Evolutionary conservation across 164 flowering plant genomes (phyloP), one percentile per base, ranked within the genome.

Genomic region (Cinnamomum micranthum): DNA sequence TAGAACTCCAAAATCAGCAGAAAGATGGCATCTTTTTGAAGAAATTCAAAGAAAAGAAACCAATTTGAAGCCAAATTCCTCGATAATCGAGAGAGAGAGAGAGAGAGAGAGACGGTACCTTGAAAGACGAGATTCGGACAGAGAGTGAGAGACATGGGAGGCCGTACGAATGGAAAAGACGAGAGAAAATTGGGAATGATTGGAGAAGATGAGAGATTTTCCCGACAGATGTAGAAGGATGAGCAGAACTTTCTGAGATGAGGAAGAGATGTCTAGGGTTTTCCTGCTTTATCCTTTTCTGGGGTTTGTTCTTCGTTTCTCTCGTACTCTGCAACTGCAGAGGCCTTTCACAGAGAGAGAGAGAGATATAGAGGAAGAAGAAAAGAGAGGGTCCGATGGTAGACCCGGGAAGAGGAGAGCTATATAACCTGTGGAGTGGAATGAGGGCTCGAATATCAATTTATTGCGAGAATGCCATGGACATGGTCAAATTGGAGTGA

Each of bases 171-270:
- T 17, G 59, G 69, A 31, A 20, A 63, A 63, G 2, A 63, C n/a
- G 23, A 63, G n/a, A 63, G n/a, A 11, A 17, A 67, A 33, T 67
- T 19, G 47, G 69, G 50, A 67, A 67, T 67, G 41, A 65, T 65
- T 65, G 68, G 68, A 65, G 24, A 65, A 11, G 28, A 41, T 6
- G 68, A 65, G 68, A 65, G 68, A 28, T 23, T 65, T 6, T 15
- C 31, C 27, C 28, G 27, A 33, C 28, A 67, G 69, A 12, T 25
- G 22, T 17, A 67, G 69, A 28, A 28, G 69, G 47, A 19, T 14
- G 14, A 31, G n/a, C 69, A 31, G 69, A 28, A 28, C 47, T 31
- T 67, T 31, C 69, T 19, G 69, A 9, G 28, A 20, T 2, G 28
- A 23, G 31, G 27, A 25, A 64, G 27, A 23, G 67, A 10, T 7